Percentiles rank a stretch among this genome's conserved stretches.
Conservation (phyloP, 1,284 basidiomycete genomes). For the Serendipita sp. region DNA sequence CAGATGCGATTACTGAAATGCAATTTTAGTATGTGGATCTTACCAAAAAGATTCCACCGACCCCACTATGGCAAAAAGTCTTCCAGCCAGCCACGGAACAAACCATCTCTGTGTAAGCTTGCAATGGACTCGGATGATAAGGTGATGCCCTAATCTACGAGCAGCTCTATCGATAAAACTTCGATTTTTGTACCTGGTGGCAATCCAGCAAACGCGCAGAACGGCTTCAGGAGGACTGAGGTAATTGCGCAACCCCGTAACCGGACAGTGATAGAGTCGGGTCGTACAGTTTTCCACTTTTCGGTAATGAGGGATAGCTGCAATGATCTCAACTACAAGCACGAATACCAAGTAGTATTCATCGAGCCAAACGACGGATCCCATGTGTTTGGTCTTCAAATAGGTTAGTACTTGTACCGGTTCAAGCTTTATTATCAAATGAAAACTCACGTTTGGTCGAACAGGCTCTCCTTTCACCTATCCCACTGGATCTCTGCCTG, state of each 20-base stretch:
- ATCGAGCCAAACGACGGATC: constrained; percentile 43
- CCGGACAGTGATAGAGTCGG: constrained; percentile 11
- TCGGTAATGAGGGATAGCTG: constrained; percentile 12
- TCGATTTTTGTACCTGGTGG: constrained; percentile 16
- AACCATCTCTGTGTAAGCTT: constrained; percentile 22
- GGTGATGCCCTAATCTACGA: background rate
- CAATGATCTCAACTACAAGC: constrained; percentile 32
- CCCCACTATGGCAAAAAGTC: constrained; percentile 34
- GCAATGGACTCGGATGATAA: no score
- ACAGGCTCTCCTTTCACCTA: constrained; percentile 36
- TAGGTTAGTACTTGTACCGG: constrained; percentile 25
- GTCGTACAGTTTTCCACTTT: constrained; percentile 14
- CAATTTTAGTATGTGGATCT: constrained; percentile 32
- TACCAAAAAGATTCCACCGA: constrained; percentile 26
- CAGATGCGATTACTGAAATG: background rate
- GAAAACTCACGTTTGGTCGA: constrained; percentile 3
- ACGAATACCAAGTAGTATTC: constrained; percentile 35
- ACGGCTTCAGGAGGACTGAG: constrained; percentile 15
- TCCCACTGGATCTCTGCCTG: constrained; percentile 23
- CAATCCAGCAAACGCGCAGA: constrained; percentile 14
- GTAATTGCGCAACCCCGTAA: constrained; percentile 13
- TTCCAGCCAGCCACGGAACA: constrained; percentile 28
- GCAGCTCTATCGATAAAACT: constrained; percentile 12
- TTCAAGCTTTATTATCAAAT: background rate
- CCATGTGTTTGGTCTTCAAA: constrained; percentile 41